Evolutionary conservation across 192 early-diverging fungal species (phyloP), one percentile per base, ranked within the genome.

Genomic region (Rhizoclosmatium globosum): DNA sequence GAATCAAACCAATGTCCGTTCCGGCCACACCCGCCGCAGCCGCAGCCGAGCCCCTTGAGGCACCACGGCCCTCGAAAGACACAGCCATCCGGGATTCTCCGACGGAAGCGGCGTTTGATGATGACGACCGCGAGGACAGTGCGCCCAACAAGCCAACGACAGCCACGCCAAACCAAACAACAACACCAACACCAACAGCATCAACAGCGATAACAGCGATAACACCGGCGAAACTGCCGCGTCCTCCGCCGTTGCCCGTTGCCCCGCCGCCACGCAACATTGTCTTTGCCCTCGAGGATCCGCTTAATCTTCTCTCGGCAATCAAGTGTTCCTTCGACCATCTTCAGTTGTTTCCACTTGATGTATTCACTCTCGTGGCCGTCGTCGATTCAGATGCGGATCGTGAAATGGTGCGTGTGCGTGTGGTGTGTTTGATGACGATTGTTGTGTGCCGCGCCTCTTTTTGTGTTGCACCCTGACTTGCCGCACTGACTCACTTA

Each of bases 371-470:
- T 15, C 19, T 72, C 1, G 47, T 72, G 15, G 23, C 70, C n/a
- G 57, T 72, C 19, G 70, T 72, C 7, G 43, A 72, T 39, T 57
- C 70, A 43, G 70, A 72, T 21, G 17, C 48, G 9, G 38, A 72
- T 21, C 70, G 70, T 11, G 48, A 72, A 72, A 13, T 72, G 70
- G 70, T 72, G 11, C 46, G 21, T 68, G 42, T 68, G 2, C 45
- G 7, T 68, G 64, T 19, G 13, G 39, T 3, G 19, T 17, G 64
- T 31, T 31, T 31, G 31, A 31, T 31, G 31, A 31, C 31, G 31
- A 0, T 31, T 31, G 31, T 31, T 31, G 31, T 31, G 31, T 0
- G 15, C 56, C 56, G 56, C 56, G 56, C 21, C 21, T 21, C 56
- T 17, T 53, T 17, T 53, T 53, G 17, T 53, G 9, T 13, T 53